phyloP scores from a whole-genome alignment of 305 asterid genomes.

The Fraxinus sp. region DNA sequence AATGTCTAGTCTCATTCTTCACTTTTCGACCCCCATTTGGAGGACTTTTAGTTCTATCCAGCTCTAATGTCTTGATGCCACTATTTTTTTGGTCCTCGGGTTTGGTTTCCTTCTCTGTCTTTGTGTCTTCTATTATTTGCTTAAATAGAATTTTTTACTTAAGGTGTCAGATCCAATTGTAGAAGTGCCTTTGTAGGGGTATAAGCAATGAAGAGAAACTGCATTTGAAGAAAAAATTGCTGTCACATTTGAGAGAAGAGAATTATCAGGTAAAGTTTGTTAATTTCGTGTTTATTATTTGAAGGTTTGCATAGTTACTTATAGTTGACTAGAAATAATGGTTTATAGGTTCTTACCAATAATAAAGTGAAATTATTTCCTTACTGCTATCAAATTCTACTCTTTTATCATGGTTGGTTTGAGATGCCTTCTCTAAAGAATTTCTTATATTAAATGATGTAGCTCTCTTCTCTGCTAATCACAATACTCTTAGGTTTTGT shows the following conservation, averaged over 20 bases:
- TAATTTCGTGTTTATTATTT: constrained; percentile 17
- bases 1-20: not conserved
- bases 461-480: not conserved
- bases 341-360: constrained; percentile 17
- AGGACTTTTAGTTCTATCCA: constrained; percentile 8
- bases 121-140: not conserved
- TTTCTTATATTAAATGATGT: not conserved
- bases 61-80: constrained; percentile 11
- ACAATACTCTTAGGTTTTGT: not conserved
- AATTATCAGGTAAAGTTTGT: constrained; percentile 63
- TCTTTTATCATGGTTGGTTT: constrained; percentile 17
- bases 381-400: constrained; percentile 5
- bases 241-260: constrained; percentile 88
- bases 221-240: constrained; percentile 75
- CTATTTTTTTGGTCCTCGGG: not conserved
- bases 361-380: not conserved
- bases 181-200: constrained; percentile 55
- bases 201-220: constrained; percentile 80
- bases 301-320: constrained; percentile 11
- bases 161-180: constrained; percentile 29
- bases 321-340: constrained; percentile 21
- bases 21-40: not conserved
- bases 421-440: constrained; percentile 12
- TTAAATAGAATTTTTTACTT: not conserved
- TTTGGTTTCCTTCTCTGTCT: not conserved